Conservation (phyloP, 2,329 filamentous ascomycete species). For the Claviceps africana region DNA sequence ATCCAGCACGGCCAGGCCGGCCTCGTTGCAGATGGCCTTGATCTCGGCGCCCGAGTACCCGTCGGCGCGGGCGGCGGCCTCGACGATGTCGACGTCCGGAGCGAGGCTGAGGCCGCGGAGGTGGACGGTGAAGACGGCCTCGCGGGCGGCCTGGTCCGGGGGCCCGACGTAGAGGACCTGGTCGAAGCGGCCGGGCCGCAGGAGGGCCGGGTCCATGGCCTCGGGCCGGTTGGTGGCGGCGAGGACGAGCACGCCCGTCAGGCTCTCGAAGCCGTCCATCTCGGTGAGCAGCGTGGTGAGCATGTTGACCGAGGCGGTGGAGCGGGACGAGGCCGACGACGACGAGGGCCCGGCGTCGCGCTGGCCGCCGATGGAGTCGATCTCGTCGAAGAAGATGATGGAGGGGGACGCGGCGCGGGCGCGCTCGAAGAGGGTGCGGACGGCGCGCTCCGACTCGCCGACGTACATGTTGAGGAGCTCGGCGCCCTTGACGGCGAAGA, state of each 20-base stretch:
- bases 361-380: slow-evolving; percentile 64
- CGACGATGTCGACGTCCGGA: slow-evolving; percentile 49
- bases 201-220: slow-evolving; percentile 68
- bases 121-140: slow-evolving; percentile 61
- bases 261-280: slow-evolving; percentile 84
- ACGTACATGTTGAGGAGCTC: slow-evolving; percentile 96
- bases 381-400: slow-evolving; percentile 95
- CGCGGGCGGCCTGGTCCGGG: slow-evolving; percentile 57
- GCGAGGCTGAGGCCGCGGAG: slow-evolving; percentile 45
- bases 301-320: slow-evolving; percentile 54
- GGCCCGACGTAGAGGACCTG: slow-evolving; percentile 74
- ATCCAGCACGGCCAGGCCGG: slow-evolving; percentile 29
- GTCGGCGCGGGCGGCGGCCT: slow-evolving; percentile 50
- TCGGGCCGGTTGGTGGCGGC: slow-evolving; percentile 88
- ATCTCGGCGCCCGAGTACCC: slow-evolving; percentile 83
- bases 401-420: slow-evolving; percentile 75
- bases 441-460: slow-evolving; percentile 76
- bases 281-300: slow-evolving; percentile 83
- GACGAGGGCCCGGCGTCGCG: slow-evolving; percentile 21
- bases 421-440: slow-evolving; percentile 74
- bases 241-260: slow-evolving; percentile 72
- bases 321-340: slow-evolving; percentile 24
- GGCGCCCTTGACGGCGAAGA: slow-evolving; percentile 85
- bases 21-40: slow-evolving; percentile 34
- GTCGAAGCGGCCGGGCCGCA: slow-evolving; percentile 77